Conservation (phyloP, 202 grass and related monocot species). For the Hordeum pubiflorum region DNA sequence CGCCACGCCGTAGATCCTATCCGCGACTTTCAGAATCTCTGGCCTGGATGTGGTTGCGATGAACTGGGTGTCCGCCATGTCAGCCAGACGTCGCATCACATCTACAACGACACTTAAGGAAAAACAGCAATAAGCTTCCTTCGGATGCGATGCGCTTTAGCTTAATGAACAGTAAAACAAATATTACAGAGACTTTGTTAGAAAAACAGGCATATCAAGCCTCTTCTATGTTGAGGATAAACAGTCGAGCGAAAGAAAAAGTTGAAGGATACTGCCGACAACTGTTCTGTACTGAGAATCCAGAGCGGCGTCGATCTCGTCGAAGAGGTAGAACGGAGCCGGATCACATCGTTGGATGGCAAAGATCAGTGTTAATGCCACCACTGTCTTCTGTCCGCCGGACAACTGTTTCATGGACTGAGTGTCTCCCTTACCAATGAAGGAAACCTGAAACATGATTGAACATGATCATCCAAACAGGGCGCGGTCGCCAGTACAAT, state of each 20-base stretch:
- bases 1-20: slow-evolving; percentile 88
- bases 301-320: slow-evolving; percentile 97
- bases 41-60: slow-evolving; percentile 82
- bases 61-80: slow-evolving; percentile 76
- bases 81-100: slow-evolving; percentile 75
- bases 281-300: slow-evolving; percentile 90
- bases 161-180: neutral
- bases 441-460: slow-evolving; percentile 64
- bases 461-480: neutral
- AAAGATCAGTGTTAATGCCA: slow-evolving; percentile 90
- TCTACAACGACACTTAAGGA: slow-evolving; percentile 59
- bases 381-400: slow-evolving; percentile 92
- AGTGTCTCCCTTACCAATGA: slow-evolving; percentile 94
- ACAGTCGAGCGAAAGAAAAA: neutral
- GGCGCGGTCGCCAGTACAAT: neutral
- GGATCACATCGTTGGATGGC: slow-evolving; percentile 96
- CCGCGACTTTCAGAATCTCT: slow-evolving; percentile 81
- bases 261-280: slow-evolving; percentile 87
- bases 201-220: neutral
- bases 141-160: neutral
- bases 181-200: neutral
- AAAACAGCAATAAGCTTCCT: neutral
- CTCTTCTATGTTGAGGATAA: neutral
- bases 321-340: slow-evolving; percentile 94
- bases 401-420: slow-evolving; percentile 98